Conservation (phyloP, 2,329 filamentous ascomycete species). For the Ascochyta koolunga region DNA sequence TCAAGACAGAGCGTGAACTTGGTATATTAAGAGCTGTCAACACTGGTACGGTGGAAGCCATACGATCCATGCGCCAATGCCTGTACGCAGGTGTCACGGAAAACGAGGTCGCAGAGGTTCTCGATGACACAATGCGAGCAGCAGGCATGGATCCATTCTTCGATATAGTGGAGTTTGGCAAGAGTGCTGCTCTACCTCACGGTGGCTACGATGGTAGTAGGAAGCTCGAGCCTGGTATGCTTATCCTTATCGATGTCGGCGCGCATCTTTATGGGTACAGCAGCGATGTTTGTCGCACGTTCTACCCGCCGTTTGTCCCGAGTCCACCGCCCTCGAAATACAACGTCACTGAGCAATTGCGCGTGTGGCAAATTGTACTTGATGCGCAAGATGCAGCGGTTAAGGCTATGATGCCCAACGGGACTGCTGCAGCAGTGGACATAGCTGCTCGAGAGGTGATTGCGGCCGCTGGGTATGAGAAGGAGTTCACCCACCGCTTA, state of each 20-base stretch:
- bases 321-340: slow-evolving; percentile 19
- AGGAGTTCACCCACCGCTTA: slow-evolving; percentile 66
- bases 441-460: slow-evolving; percentile 66
- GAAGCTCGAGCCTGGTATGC: slow-evolving; percentile 59
- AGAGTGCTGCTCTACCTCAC: slow-evolving; percentile 60
- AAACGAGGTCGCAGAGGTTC: slow-evolving; percentile 61
- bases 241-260: slow-evolving; percentile 68
- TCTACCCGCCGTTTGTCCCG: slow-evolving; percentile 53
- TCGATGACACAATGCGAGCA: slow-evolving; percentile 62
- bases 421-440: slow-evolving; percentile 65
- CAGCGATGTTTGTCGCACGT: slow-evolving; percentile 68
- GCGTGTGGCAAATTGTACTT: slow-evolving; percentile 66
- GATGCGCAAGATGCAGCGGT: slow-evolving; percentile 65
- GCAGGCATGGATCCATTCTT: slow-evolving; percentile 65
- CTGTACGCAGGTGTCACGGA: slow-evolving; percentile 64
- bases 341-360: slow-evolving; percentile 56
- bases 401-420: slow-evolving; percentile 56
- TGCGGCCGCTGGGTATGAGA: slow-evolving; percentile 63
- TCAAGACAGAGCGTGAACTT: slow-evolving; percentile 62
- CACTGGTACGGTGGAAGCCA: slow-evolving; percentile 66
- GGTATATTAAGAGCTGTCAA: slow-evolving; percentile 67
- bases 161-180: slow-evolving; percentile 68
- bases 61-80: slow-evolving; percentile 63
- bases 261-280: slow-evolving; percentile 67
- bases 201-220: slow-evolving; percentile 60